Evolutionary conservation across 352 stramenopile species (phyloP).

Genomic region (Phytophthora sp.): DNA sequence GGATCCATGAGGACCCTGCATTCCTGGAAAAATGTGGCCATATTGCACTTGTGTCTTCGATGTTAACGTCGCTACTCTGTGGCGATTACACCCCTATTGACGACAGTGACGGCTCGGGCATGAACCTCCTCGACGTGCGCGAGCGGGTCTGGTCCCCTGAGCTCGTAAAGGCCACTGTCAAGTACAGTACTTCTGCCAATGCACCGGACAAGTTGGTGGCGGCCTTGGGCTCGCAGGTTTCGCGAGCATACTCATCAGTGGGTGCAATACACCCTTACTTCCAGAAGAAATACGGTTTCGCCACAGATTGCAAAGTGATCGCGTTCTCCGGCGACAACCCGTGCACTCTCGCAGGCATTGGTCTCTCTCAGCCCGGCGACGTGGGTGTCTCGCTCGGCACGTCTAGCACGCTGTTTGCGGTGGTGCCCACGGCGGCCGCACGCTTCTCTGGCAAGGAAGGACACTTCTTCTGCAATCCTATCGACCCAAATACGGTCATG

Average conservation of each 20-base stretch:
- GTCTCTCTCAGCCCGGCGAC: constrained; percentile 58
- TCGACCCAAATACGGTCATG: constrained; percentile 75
- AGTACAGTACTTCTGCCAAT: constrained; percentile 30
- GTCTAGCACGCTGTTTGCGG: constrained; percentile 68
- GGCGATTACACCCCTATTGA: constrained; percentile 78
- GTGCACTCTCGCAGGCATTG: constrained; percentile 73
- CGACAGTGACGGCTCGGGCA: constrained; percentile 79
- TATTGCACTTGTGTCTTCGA: constrained; percentile 68
- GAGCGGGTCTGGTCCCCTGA: constrained; percentile 60
- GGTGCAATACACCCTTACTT: constrained; percentile 70
- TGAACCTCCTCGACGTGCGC: constrained; percentile 84
- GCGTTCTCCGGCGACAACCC: constrained; percentile 87
- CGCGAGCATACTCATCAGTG: constrained; percentile 48
- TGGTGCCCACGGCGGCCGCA: constrained; percentile 50
- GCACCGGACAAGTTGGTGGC: constrained; percentile 31
- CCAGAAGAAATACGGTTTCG: constrained; percentile 69
- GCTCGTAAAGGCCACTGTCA: constrained; percentile 48
- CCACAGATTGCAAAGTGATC: constrained; percentile 60
- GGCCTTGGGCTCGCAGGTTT: constrained; percentile 49
- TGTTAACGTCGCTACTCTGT: constrained; percentile 76
- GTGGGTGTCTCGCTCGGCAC: constrained; percentile 70
- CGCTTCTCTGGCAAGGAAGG: constrained; percentile 66
- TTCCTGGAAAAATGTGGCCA: constrained; percentile 56
- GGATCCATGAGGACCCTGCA: constrained; percentile 47
- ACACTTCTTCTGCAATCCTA: constrained; percentile 85